Evolutionary conservation across 1,139 yeast genomes (phyloP), one percentile per base, ranked within the genome.

Genomic region (Oligophagozyma castellii): DNA sequence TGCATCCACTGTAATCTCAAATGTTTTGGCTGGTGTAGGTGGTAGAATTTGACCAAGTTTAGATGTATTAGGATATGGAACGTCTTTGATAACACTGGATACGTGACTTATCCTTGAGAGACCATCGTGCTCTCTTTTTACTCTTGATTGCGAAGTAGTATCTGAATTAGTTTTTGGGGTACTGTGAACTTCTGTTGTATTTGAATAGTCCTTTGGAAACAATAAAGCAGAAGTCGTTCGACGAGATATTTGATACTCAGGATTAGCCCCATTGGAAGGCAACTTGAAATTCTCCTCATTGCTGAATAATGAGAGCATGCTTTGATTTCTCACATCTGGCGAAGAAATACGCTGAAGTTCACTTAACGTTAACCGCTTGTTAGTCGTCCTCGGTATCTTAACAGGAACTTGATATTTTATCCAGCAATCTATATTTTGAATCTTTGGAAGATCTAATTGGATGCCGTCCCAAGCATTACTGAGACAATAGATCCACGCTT

Each of bases 1-100:
- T 3, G 51, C 37, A 16, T 45, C 42, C 16, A 58, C 34, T 16
- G 52, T 47, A 23, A 53, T 55, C 24, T 70, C 77, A 65, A 73
- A 66, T 38, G 69, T 73, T 46, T 67, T 73, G 2, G 72, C 73
- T 0, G 84, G 84, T 0, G 84, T 73, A 4, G 76, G 69, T 2
- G 89, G 84, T 5, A 71, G 51, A 30, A 71, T 61, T 22, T 50
- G 40, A 30, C 51, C 44, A 12, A 70, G 61, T 34, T 61, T 55
- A 16, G 75, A 60, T 53, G 60, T 38, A 22, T 48, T 39, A 39
- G 61, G 49, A 40, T 52, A 36, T 29, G 48, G 48, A 3, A 51
- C 37, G 12, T 53, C 56, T 29, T 54, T 46, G 15, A 58, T 51
- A 5, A 51, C 40, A 15, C 48, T 43, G 23, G 55, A 48, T 5